Evolutionary conservation across 1,139 yeast genomes (phyloP), one percentile per base, ranked within the genome.

Genomic region (Diutina sp.): DNA sequence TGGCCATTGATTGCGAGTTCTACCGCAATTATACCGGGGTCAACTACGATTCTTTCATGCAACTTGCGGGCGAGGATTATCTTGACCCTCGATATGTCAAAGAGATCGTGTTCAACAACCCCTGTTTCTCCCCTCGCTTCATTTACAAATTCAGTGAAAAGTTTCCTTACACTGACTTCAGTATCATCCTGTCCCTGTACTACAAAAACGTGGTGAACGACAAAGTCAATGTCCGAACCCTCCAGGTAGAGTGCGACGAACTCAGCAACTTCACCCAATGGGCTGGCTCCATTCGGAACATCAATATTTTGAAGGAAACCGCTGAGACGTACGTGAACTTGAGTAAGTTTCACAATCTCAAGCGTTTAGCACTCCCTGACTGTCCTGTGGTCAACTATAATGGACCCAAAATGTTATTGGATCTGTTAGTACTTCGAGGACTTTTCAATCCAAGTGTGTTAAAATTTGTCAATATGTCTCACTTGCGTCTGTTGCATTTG

Each of bases 211-310:
- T 50, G 14, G 53, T 50, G 21, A 50, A 50, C 16, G 53, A 50
- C 25, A 50, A 50, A n/a, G 53, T 50, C 25, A 32, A 32, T 30
- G 53, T 50, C 18, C 53, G 53, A 3, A 50, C 53, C 44, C 32
- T 50, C 11, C 53, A 50, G 45, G 53, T 50, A 9, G 53, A 50
- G 53, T 50, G 53, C 18, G 53, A 50, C 14, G 53, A 50, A 16
- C 53, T 50, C 18, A n/a, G 29, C 7, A 50, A 50, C 16, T 50
- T 50, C 32, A 50, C 53, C 18, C 53, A 50, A 50, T 50, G 53
- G 53, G 53, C 53, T 32, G 53, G 53, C 25, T 50, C 53, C 44
- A 50, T 50, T 50, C 53, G 53, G 4, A 50, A 50, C 16, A 32
- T 50, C 44, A 50, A 50, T 16, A 50, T 50, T 28, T 16, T 50